A percentile compares a stretch with the other conserved stretches of the same genome.
Evolutionary conservation across 169 alveolate species (phyloP).

Genomic region (Eimeria tenella): DNA sequence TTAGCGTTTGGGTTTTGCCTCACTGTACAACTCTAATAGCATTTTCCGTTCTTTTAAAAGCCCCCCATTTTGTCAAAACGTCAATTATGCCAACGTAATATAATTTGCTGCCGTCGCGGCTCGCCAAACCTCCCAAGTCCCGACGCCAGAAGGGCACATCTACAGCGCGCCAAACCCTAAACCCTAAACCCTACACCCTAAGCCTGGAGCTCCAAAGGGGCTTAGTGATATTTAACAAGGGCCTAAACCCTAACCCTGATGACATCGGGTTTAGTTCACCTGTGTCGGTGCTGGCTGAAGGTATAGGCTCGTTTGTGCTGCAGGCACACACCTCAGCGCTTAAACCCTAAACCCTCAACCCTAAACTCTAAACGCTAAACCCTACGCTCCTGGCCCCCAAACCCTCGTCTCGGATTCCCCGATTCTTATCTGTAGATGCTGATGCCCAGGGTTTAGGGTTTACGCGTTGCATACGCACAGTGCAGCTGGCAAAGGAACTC

Average conservation of each 20-base stretch:
- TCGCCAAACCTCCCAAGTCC: slow-evolving; percentile 13
- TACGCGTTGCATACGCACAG: too few relatives aligned
- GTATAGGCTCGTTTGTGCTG: too few relatives aligned
- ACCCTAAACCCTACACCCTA: slow-evolving; percentile 16
- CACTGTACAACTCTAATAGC: not conserved
- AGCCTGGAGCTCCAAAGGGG: not conserved
- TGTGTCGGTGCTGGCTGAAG: too few relatives aligned
- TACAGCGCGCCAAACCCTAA: not conserved
- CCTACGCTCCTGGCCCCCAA: not conserved
- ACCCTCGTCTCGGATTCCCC: not conserved
- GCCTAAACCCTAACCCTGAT: too few relatives aligned
- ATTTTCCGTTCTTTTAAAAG: not conserved
- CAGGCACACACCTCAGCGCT: not conserved
- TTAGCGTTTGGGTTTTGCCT: not conserved
- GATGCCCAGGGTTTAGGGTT: too few relatives aligned
- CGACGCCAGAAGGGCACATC: slow-evolving; percentile 22
- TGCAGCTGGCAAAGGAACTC: too few relatives aligned
- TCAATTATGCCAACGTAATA: not conserved
- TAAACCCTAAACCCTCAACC: not conserved
- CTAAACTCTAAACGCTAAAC: not conserved
- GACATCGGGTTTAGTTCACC: too few relatives aligned
- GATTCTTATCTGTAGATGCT: too few relatives aligned
- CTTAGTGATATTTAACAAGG: not conserved
- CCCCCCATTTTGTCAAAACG: not conserved
- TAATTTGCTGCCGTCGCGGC: not conserved